Evolutionary conservation across 495 filamentous ascomycete genomes (phyloP).

Genomic region (Hypoxylon trugodes): DNA sequence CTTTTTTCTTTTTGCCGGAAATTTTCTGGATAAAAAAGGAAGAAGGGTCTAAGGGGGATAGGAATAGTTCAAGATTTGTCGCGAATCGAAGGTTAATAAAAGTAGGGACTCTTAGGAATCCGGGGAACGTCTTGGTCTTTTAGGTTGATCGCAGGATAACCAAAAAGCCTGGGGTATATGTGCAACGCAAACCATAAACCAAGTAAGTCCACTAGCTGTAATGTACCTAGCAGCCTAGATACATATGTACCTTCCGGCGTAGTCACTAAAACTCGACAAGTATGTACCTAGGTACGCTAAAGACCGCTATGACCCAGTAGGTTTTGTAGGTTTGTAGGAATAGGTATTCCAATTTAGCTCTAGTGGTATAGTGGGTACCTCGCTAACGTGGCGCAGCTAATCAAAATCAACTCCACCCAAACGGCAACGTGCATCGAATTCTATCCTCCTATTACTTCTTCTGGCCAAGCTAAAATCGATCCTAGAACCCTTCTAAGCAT

Average conservation of each 20-base stretch:
- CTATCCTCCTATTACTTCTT: too few species aligned
- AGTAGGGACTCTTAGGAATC: slow-evolving; percentile 9
- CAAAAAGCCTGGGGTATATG: slow-evolving; percentile 10
- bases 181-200: slow-evolving; percentile 23
- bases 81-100: neutral
- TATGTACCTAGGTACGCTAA: too few species aligned
- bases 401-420: slow-evolving; percentile 19
- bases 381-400: slow-evolving; percentile 31
- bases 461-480: neutral
- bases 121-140: slow-evolving; percentile 39
- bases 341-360: slow-evolving; percentile 24
- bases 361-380: slow-evolving; percentile 13
- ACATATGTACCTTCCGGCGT: too few species aligned
- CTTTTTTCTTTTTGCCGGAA: neutral
- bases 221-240: too few species aligned
- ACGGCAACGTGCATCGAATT: slow-evolving; percentile 3
- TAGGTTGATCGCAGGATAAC: slow-evolving; percentile 28
- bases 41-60: neutral
- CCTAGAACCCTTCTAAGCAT: slow-evolving; percentile 7
- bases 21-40: neutral
- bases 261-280: too few species aligned
- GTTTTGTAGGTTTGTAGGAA: too few species aligned
- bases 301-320: too few species aligned
- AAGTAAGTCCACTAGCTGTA: too few species aligned
- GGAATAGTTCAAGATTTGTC: slow-evolving; percentile 6